Evolutionary conservation across 768 basidiomycete genomes (phyloP), one percentile per base, ranked within the genome.

Genomic region (Pleurotus eryngii): DNA sequence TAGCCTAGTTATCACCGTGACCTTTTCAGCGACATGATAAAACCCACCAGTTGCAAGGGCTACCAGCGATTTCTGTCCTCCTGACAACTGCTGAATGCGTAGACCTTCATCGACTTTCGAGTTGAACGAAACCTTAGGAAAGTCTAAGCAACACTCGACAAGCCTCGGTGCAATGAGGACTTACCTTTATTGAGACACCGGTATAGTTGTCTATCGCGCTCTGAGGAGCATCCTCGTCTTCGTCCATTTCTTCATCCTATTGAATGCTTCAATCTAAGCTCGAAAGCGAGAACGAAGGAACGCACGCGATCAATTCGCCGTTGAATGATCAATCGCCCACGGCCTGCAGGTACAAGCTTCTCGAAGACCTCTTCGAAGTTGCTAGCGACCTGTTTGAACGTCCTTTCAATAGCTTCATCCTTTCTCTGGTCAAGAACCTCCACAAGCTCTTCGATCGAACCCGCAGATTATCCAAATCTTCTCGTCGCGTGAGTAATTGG

Each of bases 341-440:
- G 80, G 15, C 97, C 97, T 49, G 91, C 92, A 17, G 97, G 96
- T 0, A 99, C 97, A 17, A 99, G 80, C 68, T 86, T 91, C 74
- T 95, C 95, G 69, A 99, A 98, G 15, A 98, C 95, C 59, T 98
- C 93, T 67, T 92, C 92, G 68, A 99, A 99, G 71, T 97, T 95
- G 60, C 84, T 93, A 20, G 94, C 94, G 2, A 98, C 97, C 68
- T 98, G 94, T 73, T 96, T 96, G 74, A 99, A 99, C 7, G 96
- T 98, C 47, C 96, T 79, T 71, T 98, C 96, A 61, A 99, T 98
- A 5, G 97, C 97, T 69, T 98, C 97, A 64, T 99, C 97, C 70
- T 99, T 99, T 55, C 96, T 81, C 68, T 95, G 92, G 69, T 99
- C 97, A 5, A 99, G 82, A 4, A 93, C 92, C 57, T 92, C 84